Evolutionary conservation across 225 moss, liverwort and hornwort genomes (phyloP).

Genomic region (Ulota crispa): DNA sequence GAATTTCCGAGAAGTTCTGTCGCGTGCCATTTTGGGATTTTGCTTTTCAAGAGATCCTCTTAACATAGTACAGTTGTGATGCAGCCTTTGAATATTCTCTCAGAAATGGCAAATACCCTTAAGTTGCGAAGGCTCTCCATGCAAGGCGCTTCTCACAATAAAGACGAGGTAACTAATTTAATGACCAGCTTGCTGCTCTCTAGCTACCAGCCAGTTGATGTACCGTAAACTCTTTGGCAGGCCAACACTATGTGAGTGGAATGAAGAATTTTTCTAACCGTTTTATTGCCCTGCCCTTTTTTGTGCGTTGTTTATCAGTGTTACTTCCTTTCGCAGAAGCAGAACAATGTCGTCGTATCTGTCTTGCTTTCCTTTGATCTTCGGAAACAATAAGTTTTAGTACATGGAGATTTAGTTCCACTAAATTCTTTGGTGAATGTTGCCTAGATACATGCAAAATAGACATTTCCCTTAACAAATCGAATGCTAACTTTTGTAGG

Average conservation of each 20-base stretch:
- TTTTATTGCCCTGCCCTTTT: not conserved
- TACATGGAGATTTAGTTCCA: not conserved
- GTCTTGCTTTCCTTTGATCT: not conserved
- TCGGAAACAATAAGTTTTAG: not conserved
- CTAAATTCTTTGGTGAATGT: not conserved
- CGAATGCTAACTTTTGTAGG: not conserved
- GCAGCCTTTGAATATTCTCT: conserved; percentile 84
- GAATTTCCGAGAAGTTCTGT: conserved; percentile 8
- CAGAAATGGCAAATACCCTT: conserved; percentile 90
- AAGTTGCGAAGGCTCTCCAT: conserved; percentile 92
- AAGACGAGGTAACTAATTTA: conserved; percentile 51
- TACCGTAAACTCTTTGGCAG: not conserved
- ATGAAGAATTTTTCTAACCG: not conserved
- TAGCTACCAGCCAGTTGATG: not conserved
- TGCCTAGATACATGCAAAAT: not conserved
- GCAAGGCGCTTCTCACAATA: conserved; percentile 73
- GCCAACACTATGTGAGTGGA: conserved; percentile 2
- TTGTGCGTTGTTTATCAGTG: not conserved
- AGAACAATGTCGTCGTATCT: not conserved
- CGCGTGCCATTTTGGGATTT: not conserved
- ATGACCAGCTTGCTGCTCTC: not conserved
- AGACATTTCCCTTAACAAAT: not conserved
- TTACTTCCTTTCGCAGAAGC: not conserved
- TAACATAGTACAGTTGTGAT: conserved; percentile 20
- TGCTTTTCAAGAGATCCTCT: not conserved